These are phyloP conservation scores for Eremochloa ophiuroides DNA, from an alignment of 176 grass and related monocot genomes.

Conservation along the genomic window DNA sequence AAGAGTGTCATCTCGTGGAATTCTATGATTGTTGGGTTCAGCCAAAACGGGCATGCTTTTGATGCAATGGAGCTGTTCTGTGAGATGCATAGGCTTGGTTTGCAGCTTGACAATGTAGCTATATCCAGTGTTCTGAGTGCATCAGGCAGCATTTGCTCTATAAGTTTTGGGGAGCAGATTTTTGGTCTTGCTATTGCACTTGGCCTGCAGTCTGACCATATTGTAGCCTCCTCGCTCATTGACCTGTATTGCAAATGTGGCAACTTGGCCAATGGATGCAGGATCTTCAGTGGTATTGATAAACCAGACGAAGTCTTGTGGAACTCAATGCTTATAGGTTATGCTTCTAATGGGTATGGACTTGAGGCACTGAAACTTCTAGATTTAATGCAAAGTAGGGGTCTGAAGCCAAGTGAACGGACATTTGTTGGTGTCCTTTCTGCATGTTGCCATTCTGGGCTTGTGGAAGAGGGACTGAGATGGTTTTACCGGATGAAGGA, in stretches of 20 bases:
- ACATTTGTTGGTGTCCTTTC: slow-evolving; percentile 71
- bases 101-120: slow-evolving; percentile 52
- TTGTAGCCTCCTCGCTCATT: slow-evolving; percentile 50
- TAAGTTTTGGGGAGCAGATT: slow-evolving; percentile 57
- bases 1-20: slow-evolving; percentile 81
- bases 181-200: slow-evolving; percentile 44
- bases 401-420: slow-evolving; percentile 44
- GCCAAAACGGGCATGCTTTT: slow-evolving; percentile 48
- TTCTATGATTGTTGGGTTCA: slow-evolving; percentile 69
- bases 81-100: slow-evolving; percentile 41
- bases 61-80: slow-evolving; percentile 53
- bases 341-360: slow-evolving; percentile 75
- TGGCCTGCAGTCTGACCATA: slow-evolving; percentile 45
- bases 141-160: slow-evolving; percentile 57
- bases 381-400: slow-evolving; percentile 37
- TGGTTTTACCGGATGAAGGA: slow-evolving; percentile 64
- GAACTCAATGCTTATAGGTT: slow-evolving; percentile 76
- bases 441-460: slow-evolving; percentile 62
- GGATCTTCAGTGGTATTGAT: slow-evolving; percentile 28
- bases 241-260: slow-evolving; percentile 84
- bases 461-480: slow-evolving; percentile 58
- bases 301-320: slow-evolving; percentile 48
- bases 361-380: slow-evolving; percentile 46
- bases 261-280: slow-evolving; percentile 40
- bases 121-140: slow-evolving; percentile 69